Base-by-base conservation (phyloP, 768 basidiomycete genomes). In the Russula abietina region DNA sequence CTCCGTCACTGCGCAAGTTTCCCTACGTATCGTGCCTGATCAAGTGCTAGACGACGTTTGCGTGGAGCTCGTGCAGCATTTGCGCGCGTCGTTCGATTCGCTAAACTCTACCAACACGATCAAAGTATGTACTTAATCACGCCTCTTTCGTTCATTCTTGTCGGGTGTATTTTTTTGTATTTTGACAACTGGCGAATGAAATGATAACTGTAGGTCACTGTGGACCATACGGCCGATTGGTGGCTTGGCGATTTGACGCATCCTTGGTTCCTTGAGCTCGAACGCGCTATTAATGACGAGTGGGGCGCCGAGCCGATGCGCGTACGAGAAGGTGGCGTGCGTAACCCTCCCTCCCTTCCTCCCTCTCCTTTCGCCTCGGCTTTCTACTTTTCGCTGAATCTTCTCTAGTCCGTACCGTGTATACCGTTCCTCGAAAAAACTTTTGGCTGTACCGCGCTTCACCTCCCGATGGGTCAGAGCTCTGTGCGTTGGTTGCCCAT, bases 351-450 rank as follows among this genome's bases (percentile, higher is more conserved):
- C n/a, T n/a, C n/a, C n/a, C n/a, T n/a, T n/a, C 22, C 52, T 38
- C 16, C 49, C 45, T n/a, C n/a, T 55, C 28, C 12, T n/a, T 17
- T 8, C 28, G 53, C 46, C 10, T 59, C 26, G 41, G 54, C 45
- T 43, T 0, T 26, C 49, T 30, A 41, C 17, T 22, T 16, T 16
- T 59, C 33, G 59, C 24, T 67, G 60, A 53, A 12, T 17, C 24
- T 68, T 95, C 92, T 93, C 92, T 68, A 95, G 93, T 93, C 92
- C 7, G 93, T 98, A 57, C 97, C 97, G 4, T 92, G 92, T 2
- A 84, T 98, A 0, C 96, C 95, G 0, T 95, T 87, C 73, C 78
- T 99, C 3, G 97, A 99, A 74, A 93, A 93, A 68, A 86, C 88
- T 71, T 96, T 99, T 67, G 77, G 80, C 1, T 97, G 93, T 59